Evolutionary conservation across 2,329 filamentous ascomycete genomes (phyloP), one percentile per base, ranked within the genome.

Genomic region (Exophiala xenobiotica): DNA sequence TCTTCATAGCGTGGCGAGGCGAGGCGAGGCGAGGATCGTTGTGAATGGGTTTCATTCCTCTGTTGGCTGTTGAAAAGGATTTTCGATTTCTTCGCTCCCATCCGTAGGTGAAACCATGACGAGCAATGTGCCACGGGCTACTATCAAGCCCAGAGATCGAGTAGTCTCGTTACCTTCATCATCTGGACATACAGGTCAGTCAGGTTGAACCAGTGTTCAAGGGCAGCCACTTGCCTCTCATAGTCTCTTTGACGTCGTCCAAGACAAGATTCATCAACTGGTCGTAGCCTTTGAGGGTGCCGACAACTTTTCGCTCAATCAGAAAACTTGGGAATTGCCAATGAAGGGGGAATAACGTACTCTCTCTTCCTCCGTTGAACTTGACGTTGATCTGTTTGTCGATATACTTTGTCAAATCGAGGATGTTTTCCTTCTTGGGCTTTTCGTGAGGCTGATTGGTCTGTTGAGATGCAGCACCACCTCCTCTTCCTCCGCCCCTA

Each of bases 351-450:
- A 26, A 22, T 20, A 26, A 68, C 78, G 56, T 67, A 93, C 90
- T 88, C 78, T 96, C 90, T 54, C 92, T 78, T 1, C 93, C 93
- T 35, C 93, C 93, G 66, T 90, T 96, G 71, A 99, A 97, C 74
- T 97, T 97, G 68, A 99, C 91, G 7, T 81, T 87, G 62, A 99
- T 90, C 67, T 87, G 81, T 81, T 96, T 95, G 72, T 99, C 90
- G 87, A 96, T 90, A 72, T 97, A 99, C 75, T 96, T 96, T 68
- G 79, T 83, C 65, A 99, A 73, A 67, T 99, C 92, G 47, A 99
- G 82, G 64, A 99, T 99, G 70, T 96, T 97, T 74, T 99, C 93
- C 78, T 97, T 97, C 83, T 96, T 96, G 55, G 90, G 89, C 64
- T 86, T 82, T 73, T 95, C 88, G 61, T 79, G 74, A 56, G 80